These are phyloP conservation scores for Aspergillus nanangensis DNA, from an alignment of 495 filamentous ascomycete genomes.

Conservation along the genomic window DNA sequence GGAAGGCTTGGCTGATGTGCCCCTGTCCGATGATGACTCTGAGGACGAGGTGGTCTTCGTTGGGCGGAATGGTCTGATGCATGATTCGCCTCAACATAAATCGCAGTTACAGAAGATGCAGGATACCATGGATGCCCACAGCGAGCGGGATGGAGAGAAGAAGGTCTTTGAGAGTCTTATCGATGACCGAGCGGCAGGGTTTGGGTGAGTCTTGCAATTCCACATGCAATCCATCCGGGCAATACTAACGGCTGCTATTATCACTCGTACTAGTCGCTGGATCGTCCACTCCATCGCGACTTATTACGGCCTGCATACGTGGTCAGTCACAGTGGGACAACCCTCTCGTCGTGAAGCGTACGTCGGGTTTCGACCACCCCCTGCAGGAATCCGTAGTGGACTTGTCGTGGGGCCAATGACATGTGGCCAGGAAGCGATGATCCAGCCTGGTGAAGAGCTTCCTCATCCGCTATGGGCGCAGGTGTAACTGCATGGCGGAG, in stretches of 20 bases:
- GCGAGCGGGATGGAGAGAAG: slow-evolving; percentile 58
- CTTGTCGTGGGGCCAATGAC: slow-evolving; percentile 12
- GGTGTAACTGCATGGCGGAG: too few species aligned
- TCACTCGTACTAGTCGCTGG: slow-evolving; percentile 65
- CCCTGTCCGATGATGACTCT: slow-evolving; percentile 51
- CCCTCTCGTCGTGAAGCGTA: slow-evolving; percentile 81
- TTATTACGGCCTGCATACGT: slow-evolving; percentile 88
- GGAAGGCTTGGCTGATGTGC: slow-evolving; percentile 45
- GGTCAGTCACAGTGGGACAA: slow-evolving; percentile 71
- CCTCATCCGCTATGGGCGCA: slow-evolving; percentile 59
- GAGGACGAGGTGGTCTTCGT: slow-evolving; percentile 96
- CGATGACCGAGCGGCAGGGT: slow-evolving; percentile 70
- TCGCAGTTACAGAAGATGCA: slow-evolving; percentile 24
- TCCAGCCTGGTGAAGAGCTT: slow-evolving; percentile 44
- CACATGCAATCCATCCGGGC: not conserved
- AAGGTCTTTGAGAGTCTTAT: slow-evolving; percentile 73
- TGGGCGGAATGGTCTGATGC: slow-evolving; percentile 70
- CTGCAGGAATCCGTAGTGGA: slow-evolving; percentile 21
- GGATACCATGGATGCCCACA: slow-evolving; percentile 36
- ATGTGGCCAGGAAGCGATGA: slow-evolving; percentile 24
- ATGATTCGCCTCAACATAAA: slow-evolving; percentile 49
- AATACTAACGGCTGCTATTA: too few species aligned
- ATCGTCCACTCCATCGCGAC: slow-evolving; percentile 87
- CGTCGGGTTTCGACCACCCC: slow-evolving; percentile 62
- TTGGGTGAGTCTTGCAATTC: slow-evolving; percentile 74